Base-by-base conservation (phyloP, 2,329 filamentous ascomycete species). In the Leptographium galeiforme region DNA sequence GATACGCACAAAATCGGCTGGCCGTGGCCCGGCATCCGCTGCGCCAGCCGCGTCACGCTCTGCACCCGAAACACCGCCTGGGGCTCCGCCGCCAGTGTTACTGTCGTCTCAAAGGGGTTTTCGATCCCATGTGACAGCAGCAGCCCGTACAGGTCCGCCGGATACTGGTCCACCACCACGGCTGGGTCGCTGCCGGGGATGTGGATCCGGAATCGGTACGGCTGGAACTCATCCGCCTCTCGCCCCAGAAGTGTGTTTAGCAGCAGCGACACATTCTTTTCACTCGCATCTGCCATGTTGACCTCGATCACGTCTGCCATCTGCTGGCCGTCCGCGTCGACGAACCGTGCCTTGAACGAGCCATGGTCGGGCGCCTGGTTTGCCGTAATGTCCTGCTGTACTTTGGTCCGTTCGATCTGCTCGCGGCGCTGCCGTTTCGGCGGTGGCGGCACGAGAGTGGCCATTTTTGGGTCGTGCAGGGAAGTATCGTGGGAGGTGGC, bases 21-120 rank as follows among this genome's bases (percentile, higher is more conserved):
- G 41, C 89, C 90, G 68, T 98, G 93, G 13, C 93, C 93, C 4
- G 85, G 83, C 59, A 97, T 94, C 52, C 83, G 83, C 56, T 90
- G 87, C 8, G 90, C 86, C 71, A 93, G 91, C 67, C 93, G 79
- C 49, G 90, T 91, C 44, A 96, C 89, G 12, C 89, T 86, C 62
- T 93, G 89, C 30, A 97, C 93, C 62, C 85, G 84, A 73, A 96
- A 97, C 0, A 97, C 86, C 25, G 91, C 89, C 67, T 98, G 91
- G 0, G 93, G 91, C 62, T 82, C 79, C 45, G 80, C 79, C 40
- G 75, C 76, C 32, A 84, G 72, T 2, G 76, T 73, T 51, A 72
- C 60, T 0, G 68, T 70, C 3, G 67, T 62, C 63, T 81, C 78
- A 58, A 77, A 80, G 0, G 78, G 76, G 58, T 78, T 79, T 43